Base-by-base conservation (phyloP, 352 stramenopile genomes). In the Phytophthora fragariaefolia region DNA sequence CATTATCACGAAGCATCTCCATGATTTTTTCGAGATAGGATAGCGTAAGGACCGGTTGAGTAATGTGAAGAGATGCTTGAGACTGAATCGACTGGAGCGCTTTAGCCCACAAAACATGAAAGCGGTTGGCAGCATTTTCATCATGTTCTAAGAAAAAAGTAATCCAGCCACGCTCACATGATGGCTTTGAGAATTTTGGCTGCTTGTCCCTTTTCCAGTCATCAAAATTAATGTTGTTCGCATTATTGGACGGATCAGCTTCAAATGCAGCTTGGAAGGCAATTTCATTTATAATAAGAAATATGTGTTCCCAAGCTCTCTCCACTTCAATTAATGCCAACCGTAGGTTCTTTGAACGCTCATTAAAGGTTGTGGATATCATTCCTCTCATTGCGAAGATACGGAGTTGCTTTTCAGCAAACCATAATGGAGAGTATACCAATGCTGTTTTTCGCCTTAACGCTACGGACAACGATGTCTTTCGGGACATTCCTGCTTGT, bases 371-470 rank as follows among this genome's bases (percentile, higher is more conserved):
- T 12, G 53, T 47, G 4, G 77, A 73, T 20, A 68, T 45, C 17
- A 57, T 63, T 8, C 80, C 77, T n/a, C 63, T 71, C 76, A 89
- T 83, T 6, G 77, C 53, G 20, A 89, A 90, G 10, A 79, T 52
- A 0, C 82, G 76, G 54, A 93, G 42, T 13, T 87, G 73, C 32
- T 90, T 89, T 46, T 93, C 85, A 24, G 68, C 69, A 56, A 75
- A 77, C 83, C 82, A 93, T 0, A 91, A 48, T 2, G 61, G 53
- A 0, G 81, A 77, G 26, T 72, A 77, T 4, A 69, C 28, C 20
- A 61, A 20, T 26, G 23, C 61, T 9, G 55, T 40, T 28, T 74
- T 75, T 22, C 43, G 40, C 27, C 42, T 32, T 32, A 58, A 48
- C 17, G 50, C 24, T 42, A 42, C 36, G 24, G 57, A 56, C 4